Percentiles rank a stretch among this genome's conserved stretches.
These are phyloP conservation scores for Epichloe elymi DNA, from an alignment of 2,329 filamentous ascomycete genomes.

Conservation along the genomic window DNA sequence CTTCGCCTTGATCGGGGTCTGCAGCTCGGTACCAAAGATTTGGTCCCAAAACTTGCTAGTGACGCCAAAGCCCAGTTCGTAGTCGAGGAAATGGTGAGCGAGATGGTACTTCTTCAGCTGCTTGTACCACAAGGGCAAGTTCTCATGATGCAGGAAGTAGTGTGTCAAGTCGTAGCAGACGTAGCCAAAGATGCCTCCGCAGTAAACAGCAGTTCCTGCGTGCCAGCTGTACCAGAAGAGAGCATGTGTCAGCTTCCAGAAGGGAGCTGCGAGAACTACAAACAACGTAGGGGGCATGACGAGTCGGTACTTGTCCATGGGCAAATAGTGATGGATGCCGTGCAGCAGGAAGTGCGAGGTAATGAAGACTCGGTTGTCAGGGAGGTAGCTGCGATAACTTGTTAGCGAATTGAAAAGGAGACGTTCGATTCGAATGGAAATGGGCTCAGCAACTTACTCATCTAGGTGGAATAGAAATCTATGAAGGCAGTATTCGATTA, in stretches of 20 bases:
- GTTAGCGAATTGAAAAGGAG: conserved; percentile 17
- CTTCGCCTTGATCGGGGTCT: conserved; percentile 21
- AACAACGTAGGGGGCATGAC: conserved; percentile 96
- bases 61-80: conserved; percentile 93
- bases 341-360: conserved; percentile 89
- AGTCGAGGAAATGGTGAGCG: conserved; percentile 94
- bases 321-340: conserved; percentile 93
- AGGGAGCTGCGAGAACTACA: conserved; percentile 67
- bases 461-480: conserved; percentile 91
- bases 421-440: not conserved
- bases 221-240: conserved; percentile 81
- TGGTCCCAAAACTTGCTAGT: conserved; percentile 93
- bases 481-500: conserved; percentile 82
- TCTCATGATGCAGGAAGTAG: conserved; percentile 95
- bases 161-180: conserved; percentile 95
- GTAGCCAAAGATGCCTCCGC: conserved; percentile 89
- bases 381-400: conserved; percentile 51
- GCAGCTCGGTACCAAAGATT: conserved; percentile 79
- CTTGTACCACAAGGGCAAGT: conserved; percentile 80
- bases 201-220: conserved; percentile 64
- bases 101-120: conserved; percentile 95
- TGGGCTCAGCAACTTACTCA: conserved; percentile 45
- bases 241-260: conserved; percentile 79
- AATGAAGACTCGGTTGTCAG: conserved; percentile 78
- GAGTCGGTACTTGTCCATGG: conserved; percentile 96